These are phyloP conservation scores for Beta corolliflora DNA, from an alignment of 179 eudicot genomes.

Conservation along the genomic window DNA sequence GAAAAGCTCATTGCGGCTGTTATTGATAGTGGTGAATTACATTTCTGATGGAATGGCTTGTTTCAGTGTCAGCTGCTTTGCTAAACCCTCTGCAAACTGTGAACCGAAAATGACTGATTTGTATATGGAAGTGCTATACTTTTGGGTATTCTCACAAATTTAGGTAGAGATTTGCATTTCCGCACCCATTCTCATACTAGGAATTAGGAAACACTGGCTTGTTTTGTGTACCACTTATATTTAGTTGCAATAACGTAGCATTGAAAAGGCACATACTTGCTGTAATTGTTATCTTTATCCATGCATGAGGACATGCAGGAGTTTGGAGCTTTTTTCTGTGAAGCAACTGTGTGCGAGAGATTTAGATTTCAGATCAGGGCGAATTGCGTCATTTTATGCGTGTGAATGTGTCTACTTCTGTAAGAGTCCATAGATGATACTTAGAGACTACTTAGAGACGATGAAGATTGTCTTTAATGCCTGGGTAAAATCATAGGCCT, in stretches of 20 bases:
- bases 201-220: too few relatives aligned
- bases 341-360: neutral
- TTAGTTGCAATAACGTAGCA: too few relatives aligned
- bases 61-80: neutral
- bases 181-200: too few relatives aligned
- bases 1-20: constrained; percentile 7
- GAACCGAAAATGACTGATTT: too few relatives aligned
- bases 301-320: neutral
- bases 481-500: neutral
- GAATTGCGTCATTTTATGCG: neutral
- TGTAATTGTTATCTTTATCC: neutral
- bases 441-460: neutral
- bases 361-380: neutral
- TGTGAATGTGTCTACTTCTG: neutral
- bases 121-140: too few relatives aligned
- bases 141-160: too few relatives aligned
- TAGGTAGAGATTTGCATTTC: too few relatives aligned
- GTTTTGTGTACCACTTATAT: neutral
- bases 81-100: too few relatives aligned
- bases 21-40: neutral
- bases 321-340: neutral
- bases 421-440: neutral
- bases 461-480: neutral
- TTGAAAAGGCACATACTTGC: neutral
- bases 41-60: neutral